Evolutionary conservation across 148 eudicot genomes (phyloP).

Genomic region (Heliamphora exappendiculata): DNA sequence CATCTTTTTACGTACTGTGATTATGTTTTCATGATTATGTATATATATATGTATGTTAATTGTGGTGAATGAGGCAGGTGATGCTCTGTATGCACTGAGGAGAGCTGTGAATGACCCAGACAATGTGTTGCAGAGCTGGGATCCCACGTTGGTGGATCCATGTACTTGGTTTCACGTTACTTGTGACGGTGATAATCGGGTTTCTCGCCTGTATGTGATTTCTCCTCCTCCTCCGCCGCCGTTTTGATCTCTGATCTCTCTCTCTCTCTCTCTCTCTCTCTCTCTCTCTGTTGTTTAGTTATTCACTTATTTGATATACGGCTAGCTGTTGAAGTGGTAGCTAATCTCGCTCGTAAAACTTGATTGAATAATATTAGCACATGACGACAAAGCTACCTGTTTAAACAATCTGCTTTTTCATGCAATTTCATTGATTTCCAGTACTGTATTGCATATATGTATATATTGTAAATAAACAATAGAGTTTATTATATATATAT

Average conservation of each 20-base stretch:
- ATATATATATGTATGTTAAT: neutral
- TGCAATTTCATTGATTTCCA: too few species aligned
- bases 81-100: conserved; percentile 67
- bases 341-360: too few species aligned
- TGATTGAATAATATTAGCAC: too few species aligned
- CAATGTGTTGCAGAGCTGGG: conserved; percentile 77
- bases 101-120: conserved; percentile 50
- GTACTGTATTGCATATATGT: too few species aligned
- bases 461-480: too few species aligned
- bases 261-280: neutral
- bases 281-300: neutral
- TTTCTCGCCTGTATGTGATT: conserved; percentile 59
- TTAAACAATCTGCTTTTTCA: too few species aligned
- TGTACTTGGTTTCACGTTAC: conserved; percentile 96
- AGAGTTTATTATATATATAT: too few species aligned
- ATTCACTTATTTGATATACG: too few species aligned
- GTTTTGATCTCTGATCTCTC: too few species aligned
- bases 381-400: too few species aligned
- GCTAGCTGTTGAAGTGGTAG: too few species aligned
- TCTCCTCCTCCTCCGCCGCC: neutral
- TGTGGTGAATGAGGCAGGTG: conserved; percentile 32
- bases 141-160: conserved; percentile 88
- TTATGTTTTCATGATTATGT: neutral
- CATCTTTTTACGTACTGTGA: neutral
- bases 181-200: conserved; percentile 55